phyloP scores from a whole-genome alignment of 1,284 basidiomycete genomes.

The Inonotus hispidus region DNA sequence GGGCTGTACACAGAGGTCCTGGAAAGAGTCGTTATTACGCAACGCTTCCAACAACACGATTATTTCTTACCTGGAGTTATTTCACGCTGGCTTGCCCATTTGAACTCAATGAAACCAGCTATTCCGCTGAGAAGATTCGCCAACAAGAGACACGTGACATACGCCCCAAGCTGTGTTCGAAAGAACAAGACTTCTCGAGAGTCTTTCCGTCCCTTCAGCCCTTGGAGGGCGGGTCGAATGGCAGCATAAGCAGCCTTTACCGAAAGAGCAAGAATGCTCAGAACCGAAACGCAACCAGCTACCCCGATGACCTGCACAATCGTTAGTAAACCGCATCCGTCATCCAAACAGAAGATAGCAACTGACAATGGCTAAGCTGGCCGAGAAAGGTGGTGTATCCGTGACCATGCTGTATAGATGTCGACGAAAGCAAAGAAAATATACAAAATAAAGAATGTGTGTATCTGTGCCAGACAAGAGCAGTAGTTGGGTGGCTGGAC shows the following conservation, averaged over 20 bases:
- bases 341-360: background rate
- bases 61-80: slow-evolving; percentile 43
- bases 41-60: background rate
- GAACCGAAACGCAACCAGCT: slow-evolving; percentile 47
- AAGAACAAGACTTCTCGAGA: slow-evolving; percentile 55
- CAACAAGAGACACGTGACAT: slow-evolving; percentile 55
- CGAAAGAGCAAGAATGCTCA: slow-evolving; percentile 44
- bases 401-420: slow-evolving; percentile 23
- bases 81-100: slow-evolving; percentile 39
- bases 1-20: slow-evolving; percentile 43
- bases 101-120: slow-evolving; percentile 44
- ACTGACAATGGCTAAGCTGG: slow-evolving; percentile 42
- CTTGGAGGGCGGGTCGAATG: slow-evolving; percentile 23
- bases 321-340: background rate
- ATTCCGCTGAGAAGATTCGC: slow-evolving; percentile 49
- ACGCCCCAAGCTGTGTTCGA: slow-evolving; percentile 62
- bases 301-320: slow-evolving; percentile 40
- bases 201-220: slow-evolving; percentile 16
- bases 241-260: slow-evolving; percentile 40
- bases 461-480: slow-evolving; percentile 32
- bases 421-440: background rate
- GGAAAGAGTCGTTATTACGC: slow-evolving; percentile 1
- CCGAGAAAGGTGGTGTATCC: background rate
- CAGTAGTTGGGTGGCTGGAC: slow-evolving; percentile 21
- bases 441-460: slow-evolving; percentile 19